Percentiles rank a stretch among this genome's conserved stretches.
These are phyloP conservation scores for Blastobotrys indianensis DNA, from an alignment of 1,139 yeast species.

Conservation along the genomic window DNA sequence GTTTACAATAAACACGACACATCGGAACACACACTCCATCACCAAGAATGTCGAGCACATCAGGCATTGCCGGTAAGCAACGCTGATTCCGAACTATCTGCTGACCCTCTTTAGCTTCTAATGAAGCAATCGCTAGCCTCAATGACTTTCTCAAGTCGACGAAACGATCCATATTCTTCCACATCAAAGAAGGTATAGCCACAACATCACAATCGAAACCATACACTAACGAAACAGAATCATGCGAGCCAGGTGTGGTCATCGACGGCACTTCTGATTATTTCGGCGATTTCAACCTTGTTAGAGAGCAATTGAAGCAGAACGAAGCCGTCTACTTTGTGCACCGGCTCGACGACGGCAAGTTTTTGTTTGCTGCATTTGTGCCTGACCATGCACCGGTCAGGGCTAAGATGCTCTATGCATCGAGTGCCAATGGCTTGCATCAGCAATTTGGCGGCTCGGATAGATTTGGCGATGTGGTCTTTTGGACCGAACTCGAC, in stretches of 20 bases:
- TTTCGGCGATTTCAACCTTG: slow-evolving; percentile 35
- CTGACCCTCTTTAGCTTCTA: slow-evolving; percentile 39
- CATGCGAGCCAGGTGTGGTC: slow-evolving; percentile 30
- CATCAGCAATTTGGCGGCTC: slow-evolving; percentile 65
- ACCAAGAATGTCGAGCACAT: slow-evolving; percentile 56
- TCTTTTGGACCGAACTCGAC: slow-evolving; percentile 51
- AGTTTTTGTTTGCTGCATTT: slow-evolving; percentile 61
- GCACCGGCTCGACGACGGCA: slow-evolving; percentile 37
- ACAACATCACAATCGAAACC: neutral
- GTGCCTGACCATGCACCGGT: slow-evolving; percentile 86
- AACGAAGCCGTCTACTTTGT: slow-evolving; percentile 59
- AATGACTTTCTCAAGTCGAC: slow-evolving; percentile 33
- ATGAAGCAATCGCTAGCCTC: slow-evolving; percentile 43
- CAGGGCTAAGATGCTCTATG: slow-evolving; percentile 85
- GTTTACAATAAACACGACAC: too few species aligned
- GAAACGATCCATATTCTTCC: slow-evolving; percentile 33
- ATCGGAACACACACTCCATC: too few species aligned
- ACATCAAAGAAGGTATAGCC: slow-evolving; percentile 26
- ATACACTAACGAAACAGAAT: slow-evolving; percentile 25
- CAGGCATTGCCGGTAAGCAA: slow-evolving; percentile 48
- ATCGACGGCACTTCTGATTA: slow-evolving; percentile 31
- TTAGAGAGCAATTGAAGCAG: slow-evolving; percentile 39
- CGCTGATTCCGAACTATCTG: slow-evolving; percentile 33
- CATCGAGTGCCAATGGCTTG: slow-evolving; percentile 77
- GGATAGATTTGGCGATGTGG: slow-evolving; percentile 50